Evolutionary conservation across 331 rosid genomes (phyloP), one percentile per base, ranked within the genome.

Genomic region (Telfairia occidentalis): DNA sequence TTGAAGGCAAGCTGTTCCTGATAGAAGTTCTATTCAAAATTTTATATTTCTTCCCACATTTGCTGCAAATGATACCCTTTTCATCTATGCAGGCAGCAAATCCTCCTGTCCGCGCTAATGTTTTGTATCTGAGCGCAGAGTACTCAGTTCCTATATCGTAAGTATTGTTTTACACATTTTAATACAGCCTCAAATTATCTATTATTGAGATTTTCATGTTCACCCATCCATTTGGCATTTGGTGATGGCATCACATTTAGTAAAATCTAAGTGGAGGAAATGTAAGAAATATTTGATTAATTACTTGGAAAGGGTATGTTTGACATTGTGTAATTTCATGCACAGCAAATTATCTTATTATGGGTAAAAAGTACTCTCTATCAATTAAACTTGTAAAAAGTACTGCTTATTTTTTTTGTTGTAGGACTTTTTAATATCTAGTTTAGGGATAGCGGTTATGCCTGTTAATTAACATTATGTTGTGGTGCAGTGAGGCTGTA

Each of bases 81-180:
- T 71, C 74, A 30, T 71, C 55, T 57, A 18, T 84, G 77, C 80
- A 95, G 99, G 90, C 92, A 8, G 97, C 96, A 64, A 81, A 85
- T 84, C 99, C 99, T 78, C 96, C 99, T 0, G 93, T 95, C 1
- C 93, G 97, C 55, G 99, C 99, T 32, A 92, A 73, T 86, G 97
- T 90, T 3, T 69, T 95, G 90, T 82, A 90, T 79, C 50, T 95
- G 81, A 83, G 86, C 85, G 24, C 90, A 6, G 81, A 92, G 23
- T 92, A 87, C 82, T 95, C 97, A 2, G n/a, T 84, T 75, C 96
- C 86, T 4, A 84, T 95, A 55, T 84, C 86, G 99, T 95, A 86
- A 84, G 97, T 23, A 2, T 75, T 15, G 45, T 32, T 16, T 50
- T 42, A 45, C 32, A 42, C 57, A n/a, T 63, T 59, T n/a, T 42